phyloP scores from a whole-genome alignment of 108 stramenopile genomes.

The Cylindrotheca closterium region DNA sequence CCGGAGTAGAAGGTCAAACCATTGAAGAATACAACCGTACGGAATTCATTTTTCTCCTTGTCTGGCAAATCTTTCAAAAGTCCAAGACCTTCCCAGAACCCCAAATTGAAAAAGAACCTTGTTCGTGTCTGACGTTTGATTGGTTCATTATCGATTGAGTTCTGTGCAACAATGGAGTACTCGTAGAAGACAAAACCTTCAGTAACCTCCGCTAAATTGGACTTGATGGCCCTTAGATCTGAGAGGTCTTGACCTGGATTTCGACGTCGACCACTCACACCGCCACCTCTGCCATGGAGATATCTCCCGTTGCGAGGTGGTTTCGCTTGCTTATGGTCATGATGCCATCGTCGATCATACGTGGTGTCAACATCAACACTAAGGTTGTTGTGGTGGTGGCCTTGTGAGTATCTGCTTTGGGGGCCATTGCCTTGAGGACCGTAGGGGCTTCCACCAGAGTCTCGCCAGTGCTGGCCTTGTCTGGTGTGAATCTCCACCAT shows the following conservation, averaged over 20 bases:
- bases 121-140: conserved; percentile 49
- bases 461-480: not conserved
- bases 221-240: not conserved
- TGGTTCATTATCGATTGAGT: conserved; percentile 24
- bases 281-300: not conserved
- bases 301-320: not conserved
- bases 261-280: not conserved
- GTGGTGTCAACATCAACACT: not conserved
- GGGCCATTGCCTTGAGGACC: not conserved
- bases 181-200: conserved; percentile 48
- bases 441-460: not conserved
- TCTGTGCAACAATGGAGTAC: conserved; percentile 33
- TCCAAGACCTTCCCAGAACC: conserved; percentile 46
- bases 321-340: not conserved
- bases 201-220: conserved; percentile 31
- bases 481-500: no score
- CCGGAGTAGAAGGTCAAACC: conserved; percentile 46
- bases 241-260: not conserved
- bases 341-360: not conserved
- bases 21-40: conserved; percentile 38
- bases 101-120: conserved; percentile 36
- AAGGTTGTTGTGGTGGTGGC: no score
- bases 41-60: conserved; percentile 27
- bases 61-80: conserved; percentile 35
- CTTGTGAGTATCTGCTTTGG: not conserved